phyloP scores from a whole-genome alignment of 1,284 basidiomycete species.

The Coniferiporia weirii region DNA sequence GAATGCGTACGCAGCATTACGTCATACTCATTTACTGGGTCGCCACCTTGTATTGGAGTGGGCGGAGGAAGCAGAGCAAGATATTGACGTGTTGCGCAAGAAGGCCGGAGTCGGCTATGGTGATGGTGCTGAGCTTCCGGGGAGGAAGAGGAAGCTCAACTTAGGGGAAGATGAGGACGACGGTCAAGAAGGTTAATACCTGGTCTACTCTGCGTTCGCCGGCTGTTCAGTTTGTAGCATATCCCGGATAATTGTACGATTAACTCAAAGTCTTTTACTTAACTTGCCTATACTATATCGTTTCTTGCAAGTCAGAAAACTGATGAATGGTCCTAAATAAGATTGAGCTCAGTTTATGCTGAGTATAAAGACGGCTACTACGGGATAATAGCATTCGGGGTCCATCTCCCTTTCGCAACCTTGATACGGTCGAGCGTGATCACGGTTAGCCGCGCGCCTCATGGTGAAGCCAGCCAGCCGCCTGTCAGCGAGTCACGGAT shows the following conservation, averaged over 20 bases:
- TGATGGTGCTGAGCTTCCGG: constrained; percentile 60
- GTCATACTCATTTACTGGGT: constrained; percentile 94
- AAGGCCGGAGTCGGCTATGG: constrained; percentile 76
- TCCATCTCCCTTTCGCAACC: too few relatives aligned
- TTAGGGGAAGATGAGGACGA: constrained; percentile 39
- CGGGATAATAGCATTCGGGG: too few relatives aligned
- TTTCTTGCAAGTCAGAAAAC: too few relatives aligned
- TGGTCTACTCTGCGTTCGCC: background rate
- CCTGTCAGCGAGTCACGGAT: too few relatives aligned
- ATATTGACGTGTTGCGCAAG: constrained; percentile 69
- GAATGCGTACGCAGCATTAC: constrained; percentile 77
- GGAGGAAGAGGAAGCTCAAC: constrained; percentile 64
- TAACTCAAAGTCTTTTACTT: background rate
- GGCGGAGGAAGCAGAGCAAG: constrained; percentile 77
- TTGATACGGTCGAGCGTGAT: too few relatives aligned
- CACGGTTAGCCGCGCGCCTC: too few relatives aligned
- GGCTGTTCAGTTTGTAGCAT: background rate
- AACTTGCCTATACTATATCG: background rate
- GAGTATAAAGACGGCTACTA: too few relatives aligned
- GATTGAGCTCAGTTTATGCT: too few relatives aligned
- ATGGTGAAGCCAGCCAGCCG: too few relatives aligned
- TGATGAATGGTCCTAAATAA: too few relatives aligned
- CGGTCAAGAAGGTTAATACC: constrained; percentile 25
- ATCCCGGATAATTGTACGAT: background rate
- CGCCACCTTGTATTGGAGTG: constrained; percentile 92